Evolutionary conservation across 1,284 basidiomycete species (phyloP).

Genomic region (Paramarasmius palmivorus): DNA sequence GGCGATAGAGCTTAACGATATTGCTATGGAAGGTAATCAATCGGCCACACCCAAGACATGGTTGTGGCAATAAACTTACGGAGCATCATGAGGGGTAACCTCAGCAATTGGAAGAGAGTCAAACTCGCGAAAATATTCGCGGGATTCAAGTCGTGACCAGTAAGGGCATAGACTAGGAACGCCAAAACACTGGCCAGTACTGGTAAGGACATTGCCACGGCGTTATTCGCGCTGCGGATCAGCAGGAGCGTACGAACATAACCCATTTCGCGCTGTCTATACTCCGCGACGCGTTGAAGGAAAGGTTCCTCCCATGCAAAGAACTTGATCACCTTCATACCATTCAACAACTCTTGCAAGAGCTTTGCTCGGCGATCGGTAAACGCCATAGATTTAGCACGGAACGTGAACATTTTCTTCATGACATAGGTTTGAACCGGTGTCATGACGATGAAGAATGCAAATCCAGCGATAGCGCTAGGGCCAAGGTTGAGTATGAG

Average conservation of each 20-base stretch:
- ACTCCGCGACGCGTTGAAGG: slow-evolving; percentile 67
- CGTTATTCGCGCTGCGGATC: slow-evolving; percentile 70
- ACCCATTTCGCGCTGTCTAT: slow-evolving; percentile 75
- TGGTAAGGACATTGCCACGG: slow-evolving; percentile 72
- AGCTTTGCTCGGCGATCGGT: slow-evolving; percentile 88
- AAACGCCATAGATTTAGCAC: slow-evolving; percentile 84
- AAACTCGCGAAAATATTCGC: slow-evolving; percentile 81
- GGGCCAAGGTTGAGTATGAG: slow-evolving; percentile 76
- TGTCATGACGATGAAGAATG: slow-evolving; percentile 67
- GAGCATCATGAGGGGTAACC: slow-evolving; percentile 76
- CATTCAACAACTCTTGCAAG: slow-evolving; percentile 81
- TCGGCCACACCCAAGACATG: no score
- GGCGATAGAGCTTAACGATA: slow-evolving; percentile 74
- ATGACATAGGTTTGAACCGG: slow-evolving; percentile 71
- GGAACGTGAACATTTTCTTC: slow-evolving; percentile 72
- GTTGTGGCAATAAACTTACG: slow-evolving; percentile 47
- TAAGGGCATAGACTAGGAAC: slow-evolving; percentile 80
- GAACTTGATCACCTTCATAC: slow-evolving; percentile 90
- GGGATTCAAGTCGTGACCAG: slow-evolving; percentile 68
- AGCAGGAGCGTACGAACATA: slow-evolving; percentile 79
- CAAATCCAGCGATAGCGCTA: slow-evolving; percentile 82
- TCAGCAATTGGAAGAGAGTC: slow-evolving; percentile 78
- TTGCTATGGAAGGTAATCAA: no score
- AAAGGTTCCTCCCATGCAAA: slow-evolving; percentile 84
- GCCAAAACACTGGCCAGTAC: slow-evolving; percentile 83